Percentiles rank a stretch among this genome's conserved stretches.
Evolutionary conservation across 2,329 filamentous ascomycete species (phyloP).

Genomic region (Escovopsis sp.): DNA sequence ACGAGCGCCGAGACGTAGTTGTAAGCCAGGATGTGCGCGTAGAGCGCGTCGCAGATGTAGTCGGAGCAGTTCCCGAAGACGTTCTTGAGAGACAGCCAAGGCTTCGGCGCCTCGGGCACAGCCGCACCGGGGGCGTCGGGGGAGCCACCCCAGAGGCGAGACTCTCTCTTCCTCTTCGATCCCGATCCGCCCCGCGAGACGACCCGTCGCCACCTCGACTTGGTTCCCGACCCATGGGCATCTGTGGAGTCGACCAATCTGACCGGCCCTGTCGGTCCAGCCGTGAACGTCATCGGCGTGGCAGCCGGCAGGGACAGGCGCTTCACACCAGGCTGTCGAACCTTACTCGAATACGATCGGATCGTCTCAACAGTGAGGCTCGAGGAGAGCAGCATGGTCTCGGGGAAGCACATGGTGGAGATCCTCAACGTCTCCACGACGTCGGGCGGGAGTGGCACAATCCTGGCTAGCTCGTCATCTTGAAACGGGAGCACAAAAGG

Average conservation of each 20-base stretch:
- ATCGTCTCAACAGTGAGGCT: constrained; percentile 43
- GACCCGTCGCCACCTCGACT: constrained; percentile 22
- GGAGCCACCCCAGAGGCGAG: constrained; percentile 3
- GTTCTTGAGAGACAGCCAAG: constrained; percentile 31
- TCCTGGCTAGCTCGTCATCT: constrained; percentile 21
- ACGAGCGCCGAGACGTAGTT: constrained; percentile 35
- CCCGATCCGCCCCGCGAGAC: constrained; percentile 8
- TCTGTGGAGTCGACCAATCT: background rate
- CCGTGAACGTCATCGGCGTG: constrained; percentile 5
- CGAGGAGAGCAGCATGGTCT: constrained; percentile 40
- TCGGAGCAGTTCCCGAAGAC: constrained; percentile 38
- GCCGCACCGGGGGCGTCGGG: constrained; percentile 7
- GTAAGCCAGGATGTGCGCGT: constrained; percentile 42
- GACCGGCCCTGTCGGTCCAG: background rate
- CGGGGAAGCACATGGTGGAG: constrained; percentile 40
- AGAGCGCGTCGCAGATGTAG: constrained; percentile 41
- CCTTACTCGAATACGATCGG: constrained; percentile 37
- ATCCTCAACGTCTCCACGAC: constrained; percentile 38
- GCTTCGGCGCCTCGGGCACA: constrained; percentile 12
- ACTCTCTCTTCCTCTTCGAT: constrained; percentile 1
- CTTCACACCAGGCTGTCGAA: constrained; percentile 25
- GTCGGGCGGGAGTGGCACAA: constrained; percentile 35
- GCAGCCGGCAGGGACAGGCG: constrained; percentile 6
- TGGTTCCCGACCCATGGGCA: constrained; percentile 7
- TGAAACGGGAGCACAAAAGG: constrained; percentile 15